Conservation (phyloP, 164 flowering plant genomes). For the Kalanchoe fedtschenkoi region DNA sequence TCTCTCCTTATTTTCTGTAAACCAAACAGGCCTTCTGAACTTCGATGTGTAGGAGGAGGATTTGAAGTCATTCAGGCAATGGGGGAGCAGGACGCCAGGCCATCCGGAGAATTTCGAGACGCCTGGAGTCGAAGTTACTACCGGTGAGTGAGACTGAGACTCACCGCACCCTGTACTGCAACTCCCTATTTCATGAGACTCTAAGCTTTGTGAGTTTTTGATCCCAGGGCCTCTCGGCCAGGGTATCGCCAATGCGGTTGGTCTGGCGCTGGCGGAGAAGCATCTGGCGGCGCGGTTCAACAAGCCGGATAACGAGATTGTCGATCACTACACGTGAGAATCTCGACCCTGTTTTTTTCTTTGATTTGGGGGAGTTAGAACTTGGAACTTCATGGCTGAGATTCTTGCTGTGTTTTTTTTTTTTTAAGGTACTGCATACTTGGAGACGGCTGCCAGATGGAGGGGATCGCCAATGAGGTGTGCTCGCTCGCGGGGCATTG, state of each 20-base stretch:
- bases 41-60: constrained; percentile 71
- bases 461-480: constrained; percentile 86
- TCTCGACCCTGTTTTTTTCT: neutral
- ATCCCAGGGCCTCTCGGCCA: constrained; percentile 93
- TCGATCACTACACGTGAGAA: constrained; percentile 92
- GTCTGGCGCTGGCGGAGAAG: constrained; percentile 95
- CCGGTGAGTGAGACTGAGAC: constrained; percentile 38
- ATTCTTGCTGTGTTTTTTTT: constrained; percentile 1
- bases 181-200: neutral
- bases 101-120: constrained; percentile 99
- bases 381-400: neutral
- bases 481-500: constrained; percentile 93
- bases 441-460: constrained; percentile 99
- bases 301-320: constrained; percentile 76
- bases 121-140: constrained; percentile 94
- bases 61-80: constrained; percentile 85
- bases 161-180: neutral
- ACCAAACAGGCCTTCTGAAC: neutral
- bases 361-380: neutral
- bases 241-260: constrained; percentile 94
- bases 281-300: constrained; percentile 95
- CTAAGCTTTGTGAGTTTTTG: neutral
- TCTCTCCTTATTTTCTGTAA: neutral
- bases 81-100: constrained; percentile 96
- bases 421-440: constrained; percentile 51